Base-by-base conservation (phyloP, 805 yeast genomes). In the Saccharomyces paradoxus region DNA sequence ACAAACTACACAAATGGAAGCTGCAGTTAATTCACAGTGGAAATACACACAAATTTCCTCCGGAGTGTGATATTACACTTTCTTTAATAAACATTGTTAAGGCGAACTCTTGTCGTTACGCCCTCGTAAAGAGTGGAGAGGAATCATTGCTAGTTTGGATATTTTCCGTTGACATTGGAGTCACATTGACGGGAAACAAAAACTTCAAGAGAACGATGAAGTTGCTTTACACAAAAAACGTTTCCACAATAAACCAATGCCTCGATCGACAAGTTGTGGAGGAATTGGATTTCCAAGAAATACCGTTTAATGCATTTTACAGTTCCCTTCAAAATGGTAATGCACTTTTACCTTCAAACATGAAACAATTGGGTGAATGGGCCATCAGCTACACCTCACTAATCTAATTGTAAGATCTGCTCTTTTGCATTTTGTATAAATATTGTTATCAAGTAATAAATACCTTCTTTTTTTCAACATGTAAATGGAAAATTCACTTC, bases 1-100 rank as follows among this genome's bases (percentile, higher is more conserved):
- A 48, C 30, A 63, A 59, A 48, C 48, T 69, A 3, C 52, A 60
- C 37, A 69, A 69, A 49, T 69, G 72, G 71, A 56, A 53, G 10
- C 49, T 67, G 6, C 41, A 49, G 8, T 46, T 68, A 27, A 41
- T 22, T 10, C 37, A 29, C 2, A 48, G 51, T 10, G 53, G 50
- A 1, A 49, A 28, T 17, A 29, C 29, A 2, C 49, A 52, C 17
- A 50, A 47, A 7, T 66, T 56, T 46, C 55, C 61, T 8, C 62
- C 67, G 0, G 57, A 56, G n/a, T 57, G 62, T 28, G 64, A 60
- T 47, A 58, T 68, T 5, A 48, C 62, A 3, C 50, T 63, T n/a
- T 52, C 62, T 4, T 41, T 69, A 3, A 21, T 65, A n/a, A 62
- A 63, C 47, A 48, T 46, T 22, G 46, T 61, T 2, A 62, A 58